A percentile compares a stretch with the other conserved stretches of the same genome.
phyloP scores from a whole-genome alignment of 805 yeast species.

The Kazachstania taianensis region DNA sequence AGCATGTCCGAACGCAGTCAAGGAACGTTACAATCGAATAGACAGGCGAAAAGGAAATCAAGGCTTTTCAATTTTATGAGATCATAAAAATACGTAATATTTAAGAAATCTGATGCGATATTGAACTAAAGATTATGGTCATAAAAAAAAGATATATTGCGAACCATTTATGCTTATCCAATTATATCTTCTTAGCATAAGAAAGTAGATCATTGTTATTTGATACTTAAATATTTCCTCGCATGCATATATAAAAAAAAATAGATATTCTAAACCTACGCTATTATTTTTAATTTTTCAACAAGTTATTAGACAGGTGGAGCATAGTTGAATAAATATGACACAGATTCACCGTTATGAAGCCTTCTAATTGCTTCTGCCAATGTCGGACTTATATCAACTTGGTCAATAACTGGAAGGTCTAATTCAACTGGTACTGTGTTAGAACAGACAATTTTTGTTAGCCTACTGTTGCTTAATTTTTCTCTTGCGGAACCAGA shows the following conservation, averaged over 20 bases:
- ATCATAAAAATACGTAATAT: no score
- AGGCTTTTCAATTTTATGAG: conserved; percentile 19
- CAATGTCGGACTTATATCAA: conserved; percentile 76
- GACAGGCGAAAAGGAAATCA: conserved; percentile 17
- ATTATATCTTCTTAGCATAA: no score
- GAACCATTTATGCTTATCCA: no score
- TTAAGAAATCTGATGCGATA: no score
- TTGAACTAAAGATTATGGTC: no score
- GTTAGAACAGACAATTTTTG: conserved; percentile 80
- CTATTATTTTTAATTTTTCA: no score
- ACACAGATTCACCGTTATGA: conserved; percentile 91
- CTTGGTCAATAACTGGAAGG: conserved; percentile 58
- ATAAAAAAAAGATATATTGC: no score
- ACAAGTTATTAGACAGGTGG: conserved; percentile 27
- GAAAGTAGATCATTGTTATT: no score
- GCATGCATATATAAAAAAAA: no score
- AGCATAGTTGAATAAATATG: conserved; percentile 51
- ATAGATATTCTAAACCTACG: no score
- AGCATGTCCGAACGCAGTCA: not conserved
- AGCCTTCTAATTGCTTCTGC: conserved; percentile 92
- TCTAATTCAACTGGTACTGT: conserved; percentile 76
- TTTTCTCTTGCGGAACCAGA: conserved; percentile 74
- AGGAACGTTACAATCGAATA: not conserved
- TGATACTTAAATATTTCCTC: no score
- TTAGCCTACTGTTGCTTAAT: conserved; percentile 55